Percentiles rank a stretch among this genome's conserved stretches.
Conservation (phyloP, 257 asterid species). For the Nicotiana noctiflora region DNA sequence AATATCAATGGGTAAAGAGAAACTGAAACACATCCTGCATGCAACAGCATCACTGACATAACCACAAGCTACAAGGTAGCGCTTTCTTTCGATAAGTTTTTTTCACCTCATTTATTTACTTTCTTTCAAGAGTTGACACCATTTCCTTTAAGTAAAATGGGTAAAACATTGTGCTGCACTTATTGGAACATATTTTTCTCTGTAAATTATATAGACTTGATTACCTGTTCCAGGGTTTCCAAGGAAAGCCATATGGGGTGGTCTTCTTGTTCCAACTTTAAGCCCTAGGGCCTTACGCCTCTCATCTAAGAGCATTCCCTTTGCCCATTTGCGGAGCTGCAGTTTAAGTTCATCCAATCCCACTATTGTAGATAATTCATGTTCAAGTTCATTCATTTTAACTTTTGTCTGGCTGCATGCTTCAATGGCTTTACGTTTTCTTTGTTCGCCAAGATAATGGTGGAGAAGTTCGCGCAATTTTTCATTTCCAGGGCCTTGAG, state of each 20-base stretch:
- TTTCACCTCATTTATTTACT: not conserved
- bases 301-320: conserved; percentile 86
- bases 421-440: conserved; percentile 67
- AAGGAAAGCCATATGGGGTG: conserved; percentile 91
- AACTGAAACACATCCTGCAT: not conserved
- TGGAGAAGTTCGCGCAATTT: conserved; percentile 60
- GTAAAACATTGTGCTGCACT: not conserved
- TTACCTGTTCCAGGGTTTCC: conserved; percentile 96
- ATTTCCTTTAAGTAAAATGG: not conserved
- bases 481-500: conserved; percentile 71
- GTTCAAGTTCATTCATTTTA: conserved; percentile 76
- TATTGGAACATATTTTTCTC: not conserved
- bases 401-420: conserved; percentile 76
- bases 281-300: conserved; percentile 80
- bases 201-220: not conserved
- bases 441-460: conserved; percentile 68
- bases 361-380: conserved; percentile 55
- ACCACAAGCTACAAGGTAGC: not conserved
- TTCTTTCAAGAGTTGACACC: not conserved
- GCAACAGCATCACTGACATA: not conserved
- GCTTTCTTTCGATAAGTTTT: not conserved
- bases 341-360: conserved; percentile 63
- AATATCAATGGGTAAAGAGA: not conserved
- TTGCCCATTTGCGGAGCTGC: conserved; percentile 82
- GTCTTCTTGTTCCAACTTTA: conserved; percentile 68